phyloP scores from a whole-genome alignment of 495 filamentous ascomycete genomes.

The Penicillium cosmopolitanum region DNA sequence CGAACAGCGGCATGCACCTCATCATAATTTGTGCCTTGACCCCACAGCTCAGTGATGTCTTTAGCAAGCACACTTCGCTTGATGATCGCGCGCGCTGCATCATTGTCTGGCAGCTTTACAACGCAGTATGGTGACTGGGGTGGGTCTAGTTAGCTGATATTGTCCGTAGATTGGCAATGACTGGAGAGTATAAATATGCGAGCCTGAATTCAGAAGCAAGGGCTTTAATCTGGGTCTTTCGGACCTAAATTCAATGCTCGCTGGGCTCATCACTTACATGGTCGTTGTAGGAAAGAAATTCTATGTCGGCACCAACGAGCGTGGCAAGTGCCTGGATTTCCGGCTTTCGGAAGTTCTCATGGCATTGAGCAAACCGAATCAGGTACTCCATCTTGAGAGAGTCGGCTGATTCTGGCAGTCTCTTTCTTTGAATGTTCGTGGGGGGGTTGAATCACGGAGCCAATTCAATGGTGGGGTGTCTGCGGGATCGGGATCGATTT shows the following conservation, averaged over 20 bases:
- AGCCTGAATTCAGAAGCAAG: not conserved
- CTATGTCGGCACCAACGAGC: constrained; percentile 66
- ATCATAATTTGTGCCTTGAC: constrained; percentile 65
- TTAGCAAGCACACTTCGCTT: constrained; percentile 77
- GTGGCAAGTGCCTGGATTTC: constrained; percentile 85
- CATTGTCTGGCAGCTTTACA: constrained; percentile 66
- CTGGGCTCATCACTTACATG: constrained; percentile 58
- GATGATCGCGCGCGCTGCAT: constrained; percentile 67
- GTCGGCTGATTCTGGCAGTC: not conserved
- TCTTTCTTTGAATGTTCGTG: constrained; percentile 1
- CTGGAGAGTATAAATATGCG: not conserved
- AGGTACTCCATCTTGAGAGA: constrained; percentile 69
- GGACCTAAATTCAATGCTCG: constrained; percentile 3
- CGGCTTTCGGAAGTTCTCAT: constrained; percentile 85
- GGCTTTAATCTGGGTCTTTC: not conserved
- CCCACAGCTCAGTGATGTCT: constrained; percentile 90
- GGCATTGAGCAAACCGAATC: constrained; percentile 85
- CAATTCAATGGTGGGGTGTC: constrained; percentile 17
- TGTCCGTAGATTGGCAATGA: not conserved
- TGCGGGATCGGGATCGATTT: constrained; percentile 21
- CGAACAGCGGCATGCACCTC: constrained; percentile 69
- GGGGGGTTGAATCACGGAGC: not conserved
- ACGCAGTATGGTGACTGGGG: constrained; percentile 85
- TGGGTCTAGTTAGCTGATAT: constrained; percentile 18
- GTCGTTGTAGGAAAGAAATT: constrained; percentile 71